phyloP scores from a whole-genome alignment of 2,329 filamentous ascomycete genomes.

The Fusarium longipes region DNA sequence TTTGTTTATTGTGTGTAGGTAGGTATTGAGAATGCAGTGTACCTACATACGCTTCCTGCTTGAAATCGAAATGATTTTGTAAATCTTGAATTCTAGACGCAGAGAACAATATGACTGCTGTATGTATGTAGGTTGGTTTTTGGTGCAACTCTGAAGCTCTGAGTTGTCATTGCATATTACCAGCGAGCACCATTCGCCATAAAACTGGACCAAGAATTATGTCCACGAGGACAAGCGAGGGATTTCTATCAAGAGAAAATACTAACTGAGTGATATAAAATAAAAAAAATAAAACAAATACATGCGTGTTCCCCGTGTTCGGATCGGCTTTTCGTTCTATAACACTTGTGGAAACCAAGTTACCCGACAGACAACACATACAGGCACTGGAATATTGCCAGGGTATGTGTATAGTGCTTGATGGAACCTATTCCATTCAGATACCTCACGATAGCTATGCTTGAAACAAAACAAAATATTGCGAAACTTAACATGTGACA shows the following conservation, averaged over 20 bases:
- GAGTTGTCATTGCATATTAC: slow-evolving; percentile 49
- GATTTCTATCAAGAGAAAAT: background rate
- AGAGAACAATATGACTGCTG: background rate
- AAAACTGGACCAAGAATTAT: slow-evolving; percentile 32
- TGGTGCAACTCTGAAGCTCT: slow-evolving; percentile 35
- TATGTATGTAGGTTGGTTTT: background rate
- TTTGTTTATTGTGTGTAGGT: background rate
- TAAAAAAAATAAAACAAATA: slow-evolving; percentile 8
- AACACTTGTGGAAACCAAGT: background rate
- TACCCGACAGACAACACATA: background rate
- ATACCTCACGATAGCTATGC: background rate
- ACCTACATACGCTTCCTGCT: background rate
- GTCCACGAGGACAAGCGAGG: slow-evolving; percentile 35
- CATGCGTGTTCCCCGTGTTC: slow-evolving; percentile 27
- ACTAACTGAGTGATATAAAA: slow-evolving; percentile 2
- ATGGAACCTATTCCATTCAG: slow-evolving; percentile 4
- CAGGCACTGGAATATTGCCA: slow-evolving; percentile 1
- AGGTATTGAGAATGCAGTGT: slow-evolving; percentile 2
- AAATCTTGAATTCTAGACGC: background rate
- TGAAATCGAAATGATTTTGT: background rate
- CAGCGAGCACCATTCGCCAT: slow-evolving; percentile 18
- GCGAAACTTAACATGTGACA: slow-evolving; percentile 13
- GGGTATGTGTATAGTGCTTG: background rate
- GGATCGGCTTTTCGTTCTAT: slow-evolving; percentile 19
- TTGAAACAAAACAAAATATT: slow-evolving; percentile 17